Evolutionary conservation across 257 asterid genomes (phyloP).

Genomic region (Solanum virginianum): DNA sequence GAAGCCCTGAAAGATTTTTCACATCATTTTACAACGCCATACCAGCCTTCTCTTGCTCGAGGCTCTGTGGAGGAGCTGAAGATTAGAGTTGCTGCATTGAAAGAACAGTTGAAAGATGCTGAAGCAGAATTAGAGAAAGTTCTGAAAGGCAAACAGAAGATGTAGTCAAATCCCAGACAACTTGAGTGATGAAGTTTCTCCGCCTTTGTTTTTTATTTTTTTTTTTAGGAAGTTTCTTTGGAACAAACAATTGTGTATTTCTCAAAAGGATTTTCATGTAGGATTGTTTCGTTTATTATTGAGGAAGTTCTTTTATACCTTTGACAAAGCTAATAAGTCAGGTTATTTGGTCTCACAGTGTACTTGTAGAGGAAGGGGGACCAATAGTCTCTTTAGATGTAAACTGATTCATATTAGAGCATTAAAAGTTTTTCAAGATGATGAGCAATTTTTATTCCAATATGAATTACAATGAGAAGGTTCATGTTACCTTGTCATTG

Average conservation of each 20-base stretch:
- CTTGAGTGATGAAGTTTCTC: background rate
- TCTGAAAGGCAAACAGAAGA: constrained; percentile 71
- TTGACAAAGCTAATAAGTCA: constrained; percentile 15
- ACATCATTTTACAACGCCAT: constrained; percentile 40
- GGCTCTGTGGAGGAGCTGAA: constrained; percentile 62
- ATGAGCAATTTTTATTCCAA: background rate
- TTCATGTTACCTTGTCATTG: background rate
- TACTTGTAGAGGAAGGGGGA: background rate
- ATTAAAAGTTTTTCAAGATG: background rate
- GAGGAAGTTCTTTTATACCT: background rate
- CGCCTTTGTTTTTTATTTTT: background rate
- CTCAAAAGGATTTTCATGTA: background rate
- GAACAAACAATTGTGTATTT: background rate
- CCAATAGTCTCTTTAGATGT: background rate
- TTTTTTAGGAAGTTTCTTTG: background rate
- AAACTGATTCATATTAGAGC: background rate
- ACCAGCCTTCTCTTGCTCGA: constrained; percentile 42
- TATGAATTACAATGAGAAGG: background rate
- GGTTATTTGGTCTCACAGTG: background rate
- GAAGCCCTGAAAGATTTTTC: constrained; percentile 76
- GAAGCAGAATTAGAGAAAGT: constrained; percentile 58
- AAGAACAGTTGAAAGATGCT: constrained; percentile 48
- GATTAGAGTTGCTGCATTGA: constrained; percentile 44
- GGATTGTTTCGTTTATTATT: background rate
- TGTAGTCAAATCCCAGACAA: constrained; percentile 3